Conservation (phyloP, 305 asterid species). For the Fraxinus baroniana region DNA sequence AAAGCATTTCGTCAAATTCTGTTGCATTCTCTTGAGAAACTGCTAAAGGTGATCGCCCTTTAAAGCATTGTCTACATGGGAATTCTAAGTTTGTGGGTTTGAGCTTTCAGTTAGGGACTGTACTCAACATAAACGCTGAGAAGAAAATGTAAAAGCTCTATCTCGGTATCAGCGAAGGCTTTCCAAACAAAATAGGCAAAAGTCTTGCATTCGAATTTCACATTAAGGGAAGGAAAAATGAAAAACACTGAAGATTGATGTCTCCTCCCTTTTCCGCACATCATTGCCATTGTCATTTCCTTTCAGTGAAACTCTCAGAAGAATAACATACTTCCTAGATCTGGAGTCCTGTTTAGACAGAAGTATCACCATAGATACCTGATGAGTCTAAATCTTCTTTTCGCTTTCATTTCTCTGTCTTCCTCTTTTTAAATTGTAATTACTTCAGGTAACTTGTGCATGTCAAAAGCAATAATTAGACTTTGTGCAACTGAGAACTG, state of each 20-base stretch:
- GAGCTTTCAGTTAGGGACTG: not conserved
- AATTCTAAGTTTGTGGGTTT: not conserved
- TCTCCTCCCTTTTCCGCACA: slow-evolving; percentile 1
- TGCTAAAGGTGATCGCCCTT: not conserved
- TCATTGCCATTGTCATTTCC: not conserved
- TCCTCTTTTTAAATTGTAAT: not conserved
- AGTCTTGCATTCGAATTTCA: not conserved
- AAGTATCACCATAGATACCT: not conserved
- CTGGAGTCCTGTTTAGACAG: not conserved
- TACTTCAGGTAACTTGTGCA: not conserved
- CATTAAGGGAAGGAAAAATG: not conserved
- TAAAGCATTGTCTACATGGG: not conserved
- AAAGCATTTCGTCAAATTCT: not conserved
- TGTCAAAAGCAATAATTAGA: not conserved
- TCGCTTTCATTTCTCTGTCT: not conserved
- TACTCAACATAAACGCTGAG: not conserved
- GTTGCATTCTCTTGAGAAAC: not conserved
- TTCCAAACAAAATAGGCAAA: not conserved
- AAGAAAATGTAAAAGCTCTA: not conserved
- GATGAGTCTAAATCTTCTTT: not conserved
- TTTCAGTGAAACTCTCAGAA: not conserved
- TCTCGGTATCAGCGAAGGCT: not conserved
- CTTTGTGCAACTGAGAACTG: not conserved
- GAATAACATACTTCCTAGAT: not conserved
- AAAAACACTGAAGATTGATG: not conserved